Evolutionary conservation across 176 grass and related monocot genomes (phyloP).

Genomic region (Guadua angustifolia): DNA sequence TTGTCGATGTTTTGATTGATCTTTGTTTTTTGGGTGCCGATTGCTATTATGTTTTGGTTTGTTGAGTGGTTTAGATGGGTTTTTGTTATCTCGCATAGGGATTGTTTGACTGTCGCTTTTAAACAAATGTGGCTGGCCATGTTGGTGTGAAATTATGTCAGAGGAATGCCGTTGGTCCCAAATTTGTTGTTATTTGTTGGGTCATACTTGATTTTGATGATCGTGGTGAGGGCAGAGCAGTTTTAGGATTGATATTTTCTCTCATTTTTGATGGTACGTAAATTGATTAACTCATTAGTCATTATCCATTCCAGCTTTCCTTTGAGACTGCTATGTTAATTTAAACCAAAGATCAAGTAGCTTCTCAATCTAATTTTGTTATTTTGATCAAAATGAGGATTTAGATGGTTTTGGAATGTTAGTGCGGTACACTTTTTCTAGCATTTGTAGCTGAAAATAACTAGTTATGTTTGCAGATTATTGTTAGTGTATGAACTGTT

Average conservation of each 20-base stretch:
- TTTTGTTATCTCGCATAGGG: neutral
- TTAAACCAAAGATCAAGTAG: neutral
- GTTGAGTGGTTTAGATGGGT: neutral
- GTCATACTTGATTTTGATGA: neutral
- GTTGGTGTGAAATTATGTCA: neutral
- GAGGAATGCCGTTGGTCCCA: neutral
- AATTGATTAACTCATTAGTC: no score
- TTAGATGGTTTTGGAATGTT: neutral
- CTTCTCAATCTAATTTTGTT: neutral
- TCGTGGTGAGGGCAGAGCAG: neutral
- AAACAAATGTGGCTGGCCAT: neutral
- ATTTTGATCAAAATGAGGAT: neutral
- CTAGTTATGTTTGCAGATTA: neutral
- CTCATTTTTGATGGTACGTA: neutral
- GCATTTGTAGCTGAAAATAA: neutral
- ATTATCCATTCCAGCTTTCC: no score
- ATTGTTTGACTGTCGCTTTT: neutral
- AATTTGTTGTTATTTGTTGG: neutral
- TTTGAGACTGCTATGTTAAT: neutral
- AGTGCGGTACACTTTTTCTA: neutral
- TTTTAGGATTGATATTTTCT: neutral
- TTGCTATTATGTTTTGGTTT: neutral
- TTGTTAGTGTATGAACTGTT: neutral
- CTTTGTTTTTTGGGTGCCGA: neutral
- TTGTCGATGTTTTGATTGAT: slow-evolving; percentile 1